Evolutionary conservation across 495 filamentous ascomycete species (phyloP).

Genomic region (Thermochaetoides thermophila): DNA sequence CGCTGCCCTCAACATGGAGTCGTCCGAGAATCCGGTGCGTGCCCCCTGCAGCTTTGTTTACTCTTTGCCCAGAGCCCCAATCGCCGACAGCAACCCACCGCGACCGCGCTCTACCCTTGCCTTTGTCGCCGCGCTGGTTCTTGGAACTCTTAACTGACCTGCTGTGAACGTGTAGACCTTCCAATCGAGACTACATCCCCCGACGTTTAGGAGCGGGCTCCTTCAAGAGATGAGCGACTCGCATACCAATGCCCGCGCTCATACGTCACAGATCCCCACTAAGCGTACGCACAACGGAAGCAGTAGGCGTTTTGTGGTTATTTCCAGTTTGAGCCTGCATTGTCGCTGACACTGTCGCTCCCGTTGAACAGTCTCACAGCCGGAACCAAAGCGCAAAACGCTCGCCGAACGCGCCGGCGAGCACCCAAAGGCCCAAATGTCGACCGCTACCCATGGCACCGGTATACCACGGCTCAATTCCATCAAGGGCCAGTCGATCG

Average conservation of each 20-base stretch:
- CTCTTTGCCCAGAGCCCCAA: not conserved
- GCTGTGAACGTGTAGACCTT: too few species aligned
- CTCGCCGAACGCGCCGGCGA: conserved; percentile 41
- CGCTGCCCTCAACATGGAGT: conserved; percentile 27
- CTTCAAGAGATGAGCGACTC: conserved; percentile 43
- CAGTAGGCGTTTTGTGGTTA: conserved; percentile 11
- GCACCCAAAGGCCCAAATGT: conserved; percentile 18
- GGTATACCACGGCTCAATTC: too few species aligned
- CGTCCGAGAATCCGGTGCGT: conserved; percentile 26
- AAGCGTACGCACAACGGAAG: conserved; percentile 28
- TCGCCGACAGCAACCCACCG: not conserved
- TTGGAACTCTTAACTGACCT: conserved; percentile 18
- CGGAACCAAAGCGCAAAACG: conserved; percentile 45
- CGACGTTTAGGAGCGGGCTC: too few species aligned
- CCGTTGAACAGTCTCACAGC: conserved; percentile 22
- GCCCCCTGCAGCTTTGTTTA: conserved; percentile 1
- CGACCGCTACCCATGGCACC: too few species aligned
- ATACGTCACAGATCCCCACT: conserved; percentile 34
- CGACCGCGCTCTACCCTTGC: conserved; percentile 8
- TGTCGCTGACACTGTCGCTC: conserved; percentile 8
- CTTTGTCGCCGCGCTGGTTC: conserved; percentile 4
- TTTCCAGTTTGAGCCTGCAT: not conserved
- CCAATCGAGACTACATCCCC: too few species aligned
- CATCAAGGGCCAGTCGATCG: conserved; percentile 14
- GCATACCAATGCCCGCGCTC: conserved; percentile 51